Base-by-base conservation (phyloP, 306 rosid genomes). In the Prunus davidiana region DNA sequence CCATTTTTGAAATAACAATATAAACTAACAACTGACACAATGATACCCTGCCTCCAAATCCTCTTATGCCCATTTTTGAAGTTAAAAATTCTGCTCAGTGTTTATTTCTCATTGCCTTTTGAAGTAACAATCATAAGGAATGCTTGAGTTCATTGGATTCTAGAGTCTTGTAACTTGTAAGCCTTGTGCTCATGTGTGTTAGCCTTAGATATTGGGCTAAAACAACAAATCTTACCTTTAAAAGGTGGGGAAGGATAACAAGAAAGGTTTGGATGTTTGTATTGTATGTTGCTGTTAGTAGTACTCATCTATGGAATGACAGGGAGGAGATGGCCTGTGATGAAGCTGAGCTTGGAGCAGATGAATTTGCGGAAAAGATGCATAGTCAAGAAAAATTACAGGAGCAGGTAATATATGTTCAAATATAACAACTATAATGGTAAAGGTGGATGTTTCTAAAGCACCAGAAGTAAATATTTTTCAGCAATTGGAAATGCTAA, bases 251-350 rank as follows among this genome's bases (percentile, higher is more conserved):
- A 25, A 76, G 51, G 30, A 41, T 9, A 38, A 76, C 5, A 67
- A 16, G 30, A 71, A 50, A 41, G 47, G 28, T 49, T 54, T 8
- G 54, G 73, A 65, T 65, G 13, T n/a, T 74, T n/a, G 47, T 38
- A 16, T 41, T 47, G 19, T 20, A 22, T 43, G 78, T 43, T 72
- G 79, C 38, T 28, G 45, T 32, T 54, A 47, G 77, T 57, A 32
- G 78, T 57, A 52, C 64, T 81, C 69, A 49, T 75, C 68, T 54
- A 8, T 77, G 74, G 63, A 71, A 73, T 81, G 78, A 62, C 79
- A 89, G 97, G 80, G 98, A 93, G 82, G 98, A 91, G 85, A 80
- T 85, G 85, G 93, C 93, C 27, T 91, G 98, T 46, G 96, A 94
- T 81, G 97, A 94, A 84, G 98, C 97, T 30, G 91, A 90, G 76